Evolutionary conservation across 2,329 filamentous ascomycete genomes (phyloP).

Genomic region (Zasmidium citrigriseum): DNA sequence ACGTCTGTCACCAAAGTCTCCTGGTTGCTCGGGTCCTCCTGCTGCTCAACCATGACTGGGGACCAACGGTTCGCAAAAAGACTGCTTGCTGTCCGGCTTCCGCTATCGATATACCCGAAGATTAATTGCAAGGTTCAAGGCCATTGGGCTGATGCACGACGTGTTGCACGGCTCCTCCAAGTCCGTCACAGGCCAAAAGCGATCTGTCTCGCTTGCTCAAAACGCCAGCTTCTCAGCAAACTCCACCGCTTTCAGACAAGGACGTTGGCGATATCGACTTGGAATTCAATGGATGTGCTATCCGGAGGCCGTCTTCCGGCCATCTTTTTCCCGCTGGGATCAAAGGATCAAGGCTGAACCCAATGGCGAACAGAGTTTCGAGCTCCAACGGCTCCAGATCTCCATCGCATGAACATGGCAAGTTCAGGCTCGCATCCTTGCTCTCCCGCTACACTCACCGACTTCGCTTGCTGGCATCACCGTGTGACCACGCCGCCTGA

Average conservation of each 20-base stretch:
- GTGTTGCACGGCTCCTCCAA: neutral
- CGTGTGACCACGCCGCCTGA: neutral
- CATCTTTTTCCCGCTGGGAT: neutral
- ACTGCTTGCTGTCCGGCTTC: neutral
- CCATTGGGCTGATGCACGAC: neutral
- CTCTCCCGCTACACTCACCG: neutral
- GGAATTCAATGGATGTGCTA: neutral
- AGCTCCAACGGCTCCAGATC: conserved; percentile 5
- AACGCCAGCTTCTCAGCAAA: neutral
- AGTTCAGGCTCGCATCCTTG: conserved; percentile 2
- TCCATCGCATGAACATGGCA: conserved; percentile 7
- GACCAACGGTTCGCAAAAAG: neutral
- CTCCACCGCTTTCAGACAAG: neutral
- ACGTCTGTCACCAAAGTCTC: neutral
- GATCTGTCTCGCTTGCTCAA: neutral
- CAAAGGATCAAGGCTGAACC: conserved; percentile 1
- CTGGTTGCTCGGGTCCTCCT: neutral
- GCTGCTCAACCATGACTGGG: neutral
- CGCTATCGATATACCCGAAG: conserved; percentile 5
- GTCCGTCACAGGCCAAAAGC: neutral
- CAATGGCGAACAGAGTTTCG: conserved; percentile 5
- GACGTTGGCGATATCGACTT: neutral
- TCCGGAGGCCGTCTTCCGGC: neutral
- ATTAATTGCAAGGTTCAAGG: conserved; percentile 10
- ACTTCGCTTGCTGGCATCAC: conserved; percentile 2